phyloP scores from a whole-genome alignment of 1,284 basidiomycete genomes.

The Amylostereum areolatum region DNA sequence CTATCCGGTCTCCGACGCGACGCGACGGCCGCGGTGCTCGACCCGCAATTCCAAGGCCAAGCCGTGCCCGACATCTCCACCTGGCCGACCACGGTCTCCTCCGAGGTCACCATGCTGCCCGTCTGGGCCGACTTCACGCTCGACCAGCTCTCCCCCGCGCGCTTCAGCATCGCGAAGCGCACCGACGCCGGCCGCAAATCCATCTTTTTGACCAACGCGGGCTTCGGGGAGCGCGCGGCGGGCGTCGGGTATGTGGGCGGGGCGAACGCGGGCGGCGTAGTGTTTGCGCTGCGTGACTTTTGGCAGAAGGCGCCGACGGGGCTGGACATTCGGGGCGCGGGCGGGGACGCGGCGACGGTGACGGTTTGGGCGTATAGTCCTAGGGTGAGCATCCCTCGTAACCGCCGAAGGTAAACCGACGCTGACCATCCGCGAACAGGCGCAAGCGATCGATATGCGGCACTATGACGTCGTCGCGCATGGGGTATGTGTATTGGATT shows the following conservation, averaged over 20 bases:
- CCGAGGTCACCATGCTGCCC: constrained; percentile 26
- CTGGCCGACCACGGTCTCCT: constrained; percentile 31
- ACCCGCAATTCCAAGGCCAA: constrained; percentile 33
- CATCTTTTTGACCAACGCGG: constrained; percentile 30
- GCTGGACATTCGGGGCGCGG: constrained; percentile 32
- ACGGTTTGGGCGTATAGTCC: constrained; percentile 38
- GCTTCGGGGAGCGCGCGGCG: constrained; percentile 29
- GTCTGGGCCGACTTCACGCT: constrained; percentile 34
- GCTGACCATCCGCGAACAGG: constrained; percentile 20
- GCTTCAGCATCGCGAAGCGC: constrained; percentile 30
- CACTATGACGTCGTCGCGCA: constrained; percentile 37
- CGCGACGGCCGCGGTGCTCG: constrained; percentile 32
- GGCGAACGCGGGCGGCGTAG: constrained; percentile 31
- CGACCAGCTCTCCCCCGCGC: constrained; percentile 28
- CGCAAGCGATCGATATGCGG: constrained; percentile 34
- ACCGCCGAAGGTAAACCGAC: constrained; percentile 22
- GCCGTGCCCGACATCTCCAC: constrained; percentile 29
- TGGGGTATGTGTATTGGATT: constrained; percentile 21
- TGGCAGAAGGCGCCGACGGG: constrained; percentile 35
- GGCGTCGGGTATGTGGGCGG: constrained; percentile 36
- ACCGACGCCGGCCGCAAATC: constrained; percentile 26
- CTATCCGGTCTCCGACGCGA: constrained; percentile 35
- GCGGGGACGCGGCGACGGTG: constrained; percentile 24
- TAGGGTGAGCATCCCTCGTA: constrained; percentile 17
- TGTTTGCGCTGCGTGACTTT: constrained; percentile 33